A percentile compares a stretch with the other conserved stretches of the same genome.
These are phyloP conservation scores for Aspergillus sp. DNA, from an alignment of 2,329 filamentous ascomycete genomes.

Conservation along the genomic window DNA sequence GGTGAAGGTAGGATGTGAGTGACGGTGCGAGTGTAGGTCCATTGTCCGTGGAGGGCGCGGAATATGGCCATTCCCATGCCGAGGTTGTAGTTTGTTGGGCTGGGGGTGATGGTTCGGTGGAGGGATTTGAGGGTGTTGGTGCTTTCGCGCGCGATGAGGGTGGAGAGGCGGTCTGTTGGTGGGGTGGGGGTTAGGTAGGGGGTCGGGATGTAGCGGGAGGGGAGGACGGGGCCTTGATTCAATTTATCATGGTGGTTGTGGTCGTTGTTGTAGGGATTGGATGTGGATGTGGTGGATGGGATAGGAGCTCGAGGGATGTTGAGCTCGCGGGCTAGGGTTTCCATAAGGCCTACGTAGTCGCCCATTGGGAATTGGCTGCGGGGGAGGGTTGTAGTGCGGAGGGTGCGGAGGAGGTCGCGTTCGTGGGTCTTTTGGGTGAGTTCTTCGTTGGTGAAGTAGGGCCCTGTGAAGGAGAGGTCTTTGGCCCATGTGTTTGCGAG, in stretches of 20 bases:
- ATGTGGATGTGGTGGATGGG: constrained; percentile 1
- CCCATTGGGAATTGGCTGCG: constrained; percentile 77
- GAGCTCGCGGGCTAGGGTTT: constrained; percentile 65
- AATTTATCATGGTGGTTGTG: constrained; percentile 3
- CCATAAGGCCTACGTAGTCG: constrained; percentile 75
- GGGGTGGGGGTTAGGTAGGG: neutral
- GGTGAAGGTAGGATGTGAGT: neutral
- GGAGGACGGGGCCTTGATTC: constrained; percentile 49
- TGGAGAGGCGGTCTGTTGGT: neutral
- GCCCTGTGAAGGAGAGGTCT: neutral
- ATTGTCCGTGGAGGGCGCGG: constrained; percentile 68
- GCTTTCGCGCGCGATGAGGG: neutral
- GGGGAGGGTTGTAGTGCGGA: constrained; percentile 22
- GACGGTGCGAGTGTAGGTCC: constrained; percentile 59
- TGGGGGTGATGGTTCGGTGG: constrained; percentile 36
- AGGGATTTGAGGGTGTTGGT: constrained; percentile 43
- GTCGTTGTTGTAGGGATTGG: constrained; percentile 11
- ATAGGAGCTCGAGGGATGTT: constrained; percentile 50
- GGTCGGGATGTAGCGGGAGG: constrained; percentile 46
- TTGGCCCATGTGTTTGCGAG: constrained; percentile 62
- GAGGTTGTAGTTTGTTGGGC: constrained; percentile 20
- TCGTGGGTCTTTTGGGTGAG: constrained; percentile 27
- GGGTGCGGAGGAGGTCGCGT: constrained; percentile 27
- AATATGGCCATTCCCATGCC: constrained; percentile 70
- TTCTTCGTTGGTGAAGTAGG: constrained; percentile 7